Evolutionary conservation across 805 yeast species (phyloP).

Genomic region (Cyberlindnera veronae): DNA sequence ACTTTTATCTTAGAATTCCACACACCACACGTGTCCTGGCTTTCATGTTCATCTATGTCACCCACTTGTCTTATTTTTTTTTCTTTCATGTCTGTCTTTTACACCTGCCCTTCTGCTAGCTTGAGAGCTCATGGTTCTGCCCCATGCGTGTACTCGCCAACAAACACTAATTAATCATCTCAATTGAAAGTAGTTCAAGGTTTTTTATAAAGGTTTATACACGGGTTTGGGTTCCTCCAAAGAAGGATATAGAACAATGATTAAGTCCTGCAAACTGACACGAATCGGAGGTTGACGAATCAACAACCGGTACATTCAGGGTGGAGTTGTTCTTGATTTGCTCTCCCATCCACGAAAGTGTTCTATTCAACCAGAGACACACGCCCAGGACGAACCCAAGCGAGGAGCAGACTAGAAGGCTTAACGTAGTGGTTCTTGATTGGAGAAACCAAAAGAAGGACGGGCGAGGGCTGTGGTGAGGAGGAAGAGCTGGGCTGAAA

Average conservation of each 20-base stretch:
- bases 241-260: conserved; percentile 29
- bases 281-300: conserved; percentile 10
- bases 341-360: conserved; percentile 30
- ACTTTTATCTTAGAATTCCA: conserved; percentile 1
- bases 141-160: neutral
- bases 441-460: conserved; percentile 5
- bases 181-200: too few relatives aligned
- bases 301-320: conserved; percentile 26
- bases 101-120: neutral
- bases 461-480: neutral
- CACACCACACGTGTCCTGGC: neutral
- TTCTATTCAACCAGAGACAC: conserved; percentile 28
- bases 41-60: neutral
- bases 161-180: neutral
- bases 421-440: conserved; percentile 19
- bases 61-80: neutral
- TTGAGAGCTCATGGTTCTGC: too few relatives aligned
- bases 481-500: neutral
- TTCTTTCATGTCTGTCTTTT: neutral
- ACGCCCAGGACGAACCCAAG: conserved; percentile 31
- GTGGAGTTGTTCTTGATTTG: conserved; percentile 29
- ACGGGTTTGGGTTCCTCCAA: too few relatives aligned
- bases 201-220: too few relatives aligned
- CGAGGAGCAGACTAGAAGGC: conserved; percentile 30
- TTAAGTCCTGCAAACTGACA: conserved; percentile 23